Percentiles rank a stretch among this genome's conserved stretches.
Conservation (phyloP, 441 rosid species). For the Eruca vesicaria region DNA sequence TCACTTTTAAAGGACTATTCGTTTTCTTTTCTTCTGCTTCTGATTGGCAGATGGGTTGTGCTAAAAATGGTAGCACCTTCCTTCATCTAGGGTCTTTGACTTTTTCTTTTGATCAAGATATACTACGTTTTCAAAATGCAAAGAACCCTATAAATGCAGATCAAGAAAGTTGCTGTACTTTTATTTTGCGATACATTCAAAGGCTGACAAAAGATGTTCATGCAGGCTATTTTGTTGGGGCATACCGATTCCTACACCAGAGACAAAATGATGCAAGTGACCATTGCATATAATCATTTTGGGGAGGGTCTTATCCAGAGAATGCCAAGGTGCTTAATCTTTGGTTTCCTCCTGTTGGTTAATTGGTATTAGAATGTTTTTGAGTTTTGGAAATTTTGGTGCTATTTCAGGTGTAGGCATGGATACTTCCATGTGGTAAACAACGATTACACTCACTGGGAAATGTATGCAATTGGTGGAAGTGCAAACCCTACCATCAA, state of each 20-base stretch:
- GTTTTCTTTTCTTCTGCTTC: neutral
- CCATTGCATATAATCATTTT: constrained; percentile 66
- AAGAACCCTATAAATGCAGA: neutral
- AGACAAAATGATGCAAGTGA: constrained; percentile 71
- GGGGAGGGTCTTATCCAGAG: constrained; percentile 73
- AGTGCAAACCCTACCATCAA: constrained; percentile 70
- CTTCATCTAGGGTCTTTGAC: neutral
- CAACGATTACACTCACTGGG: constrained; percentile 71
- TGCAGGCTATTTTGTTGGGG: constrained; percentile 71
- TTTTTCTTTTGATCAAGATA: neutral
- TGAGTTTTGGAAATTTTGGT: neutral
- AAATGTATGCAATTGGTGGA: constrained; percentile 72
- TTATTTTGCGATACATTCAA: neutral
- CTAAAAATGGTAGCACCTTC: neutral
- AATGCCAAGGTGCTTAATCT: constrained; percentile 57
- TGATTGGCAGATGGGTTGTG: neutral
- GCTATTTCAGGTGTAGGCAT: constrained; percentile 54
- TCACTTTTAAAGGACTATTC: neutral
- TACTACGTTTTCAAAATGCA: neutral
- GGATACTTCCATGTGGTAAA: constrained; percentile 69
- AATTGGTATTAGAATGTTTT: neutral
- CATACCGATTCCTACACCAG: constrained; percentile 62
- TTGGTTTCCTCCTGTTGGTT: neutral
- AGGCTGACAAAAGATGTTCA: neutral
- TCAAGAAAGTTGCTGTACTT: neutral